Evolutionary conservation across 2,329 filamentous ascomycete genomes (phyloP).

Genomic region (Moelleriella libera): DNA sequence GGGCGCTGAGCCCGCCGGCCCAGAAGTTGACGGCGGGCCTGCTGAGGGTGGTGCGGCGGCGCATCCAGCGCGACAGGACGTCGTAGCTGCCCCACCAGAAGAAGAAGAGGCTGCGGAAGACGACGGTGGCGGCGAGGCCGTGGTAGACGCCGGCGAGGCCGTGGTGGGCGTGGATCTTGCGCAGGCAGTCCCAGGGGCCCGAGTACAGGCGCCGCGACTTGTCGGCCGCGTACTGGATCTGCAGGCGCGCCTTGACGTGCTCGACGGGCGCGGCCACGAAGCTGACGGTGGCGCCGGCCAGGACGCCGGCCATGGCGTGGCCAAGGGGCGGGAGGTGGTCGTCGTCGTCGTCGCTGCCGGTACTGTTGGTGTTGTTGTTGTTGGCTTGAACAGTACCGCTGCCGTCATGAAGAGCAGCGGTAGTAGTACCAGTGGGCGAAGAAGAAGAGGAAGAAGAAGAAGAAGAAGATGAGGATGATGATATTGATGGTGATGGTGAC

Average conservation of each 20-base stretch:
- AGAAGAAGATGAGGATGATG: too few species aligned
- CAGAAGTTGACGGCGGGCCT: constrained; percentile 86
- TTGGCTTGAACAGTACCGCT: too few species aligned
- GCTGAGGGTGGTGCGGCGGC: constrained; percentile 53
- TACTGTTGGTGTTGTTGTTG: too few species aligned
- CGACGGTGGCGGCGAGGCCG: constrained; percentile 67
- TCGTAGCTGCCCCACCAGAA: constrained; percentile 98
- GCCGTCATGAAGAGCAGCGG: too few species aligned
- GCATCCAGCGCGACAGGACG: constrained; percentile 56
- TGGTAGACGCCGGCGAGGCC: constrained; percentile 74
- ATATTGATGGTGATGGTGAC: too few species aligned
- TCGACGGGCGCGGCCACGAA: constrained; percentile 91
- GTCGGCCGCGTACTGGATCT: constrained; percentile 79
- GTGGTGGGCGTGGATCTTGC: constrained; percentile 56
- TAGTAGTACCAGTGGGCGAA: too few species aligned
- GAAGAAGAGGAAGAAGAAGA: too few species aligned
- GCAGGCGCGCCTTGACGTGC: constrained; percentile 85
- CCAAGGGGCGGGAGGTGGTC: constrained; percentile 56
- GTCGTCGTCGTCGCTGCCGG: constrained; percentile 9
- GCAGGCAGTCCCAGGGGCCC: constrained; percentile 73
- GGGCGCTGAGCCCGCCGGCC: constrained; percentile 85
- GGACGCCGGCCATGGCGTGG: constrained; percentile 74
- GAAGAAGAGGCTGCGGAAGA: constrained; percentile 92
- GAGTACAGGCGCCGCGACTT: constrained; percentile 69
- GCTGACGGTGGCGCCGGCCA: constrained; percentile 80